These are phyloP conservation scores for Bacterosira constricta DNA, from an alignment of 108 stramenopile genomes.

Conservation along the genomic window DNA sequence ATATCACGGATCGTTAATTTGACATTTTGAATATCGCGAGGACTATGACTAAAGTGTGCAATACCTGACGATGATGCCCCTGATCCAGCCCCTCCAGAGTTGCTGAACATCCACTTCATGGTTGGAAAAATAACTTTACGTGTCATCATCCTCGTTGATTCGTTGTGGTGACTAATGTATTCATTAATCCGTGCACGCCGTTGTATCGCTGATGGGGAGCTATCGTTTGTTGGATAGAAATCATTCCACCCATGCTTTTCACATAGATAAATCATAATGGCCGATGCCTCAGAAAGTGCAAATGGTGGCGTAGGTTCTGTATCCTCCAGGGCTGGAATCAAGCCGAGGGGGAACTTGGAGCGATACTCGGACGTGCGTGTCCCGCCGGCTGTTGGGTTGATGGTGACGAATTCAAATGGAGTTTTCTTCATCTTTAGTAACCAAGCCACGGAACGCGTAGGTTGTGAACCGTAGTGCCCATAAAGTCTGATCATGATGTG, in stretches of 20 bases:
- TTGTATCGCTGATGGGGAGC: too few species aligned
- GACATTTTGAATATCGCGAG: slow-evolving; percentile 8
- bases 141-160: slow-evolving; percentile 21
- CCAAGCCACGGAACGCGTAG: slow-evolving; percentile 19
- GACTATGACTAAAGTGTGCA: slow-evolving; percentile 9
- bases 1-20: slow-evolving; percentile 16
- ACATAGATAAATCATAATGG: slow-evolving; percentile 26
- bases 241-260: slow-evolving; percentile 21
- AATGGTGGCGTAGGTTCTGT: neutral
- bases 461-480: slow-evolving; percentile 23
- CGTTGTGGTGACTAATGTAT: slow-evolving; percentile 25
- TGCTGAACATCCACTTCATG: neutral
- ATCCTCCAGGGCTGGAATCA: slow-evolving; percentile 25
- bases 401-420: slow-evolving; percentile 20
- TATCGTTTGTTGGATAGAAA: neutral
- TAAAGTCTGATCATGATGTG: slow-evolving; percentile 18
- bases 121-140: slow-evolving; percentile 19
- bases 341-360: slow-evolving; percentile 12
- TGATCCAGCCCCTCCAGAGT: neutral
- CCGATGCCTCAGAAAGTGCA: slow-evolving; percentile 9
- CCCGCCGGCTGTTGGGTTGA: slow-evolving; percentile 15
- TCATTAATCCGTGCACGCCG: slow-evolving; percentile 15
- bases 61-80: neutral
- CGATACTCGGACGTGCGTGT: neutral
- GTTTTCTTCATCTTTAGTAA: slow-evolving; percentile 18